phyloP scores from a whole-genome alignment of 1,139 yeast genomes.

The Blastobotrys ciferrii region DNA sequence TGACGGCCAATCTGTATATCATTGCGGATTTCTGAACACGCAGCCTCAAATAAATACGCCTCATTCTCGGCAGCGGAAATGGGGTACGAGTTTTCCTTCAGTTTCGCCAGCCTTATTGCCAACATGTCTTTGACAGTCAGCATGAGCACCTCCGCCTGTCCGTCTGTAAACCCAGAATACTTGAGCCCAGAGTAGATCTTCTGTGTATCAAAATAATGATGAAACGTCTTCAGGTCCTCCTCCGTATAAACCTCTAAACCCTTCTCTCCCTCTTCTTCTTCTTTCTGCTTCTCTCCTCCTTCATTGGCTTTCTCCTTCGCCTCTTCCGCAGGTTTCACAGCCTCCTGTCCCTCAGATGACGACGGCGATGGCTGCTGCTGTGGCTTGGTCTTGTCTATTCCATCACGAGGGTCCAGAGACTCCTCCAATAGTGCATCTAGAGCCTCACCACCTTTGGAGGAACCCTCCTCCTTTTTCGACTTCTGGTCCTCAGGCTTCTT shows the following conservation, averaged over 20 bases:
- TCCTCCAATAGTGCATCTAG: background rate
- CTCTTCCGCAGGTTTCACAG: background rate
- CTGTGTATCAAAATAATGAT: conserved; percentile 42
- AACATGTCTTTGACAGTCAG: conserved; percentile 38
- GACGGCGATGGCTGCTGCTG: background rate
- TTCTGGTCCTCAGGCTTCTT: background rate
- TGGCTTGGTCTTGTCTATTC: background rate
- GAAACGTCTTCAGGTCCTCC: conserved; percentile 21
- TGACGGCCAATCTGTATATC: conserved; percentile 77
- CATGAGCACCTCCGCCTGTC: conserved; percentile 42
- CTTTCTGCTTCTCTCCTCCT: background rate
- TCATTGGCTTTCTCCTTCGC: background rate
- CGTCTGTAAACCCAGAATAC: conserved; percentile 40
- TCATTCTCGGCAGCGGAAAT: conserved; percentile 78
- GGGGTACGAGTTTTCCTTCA: conserved; percentile 61
- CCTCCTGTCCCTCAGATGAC: background rate
- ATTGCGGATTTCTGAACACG: conserved; percentile 80
- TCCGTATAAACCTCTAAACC: conserved; percentile 10
- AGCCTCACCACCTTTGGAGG: background rate
- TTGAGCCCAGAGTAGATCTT: conserved; percentile 37
- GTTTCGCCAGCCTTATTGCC: conserved; percentile 48
- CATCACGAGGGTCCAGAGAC: background rate
- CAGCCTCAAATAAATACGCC: conserved; percentile 84
- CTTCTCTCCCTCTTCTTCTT: conserved; percentile 1
- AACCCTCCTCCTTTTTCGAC: background rate